These are phyloP conservation scores for Aureobasidium musti DNA, from an alignment of 2,329 filamentous ascomycete genomes.

Conservation along the genomic window DNA sequence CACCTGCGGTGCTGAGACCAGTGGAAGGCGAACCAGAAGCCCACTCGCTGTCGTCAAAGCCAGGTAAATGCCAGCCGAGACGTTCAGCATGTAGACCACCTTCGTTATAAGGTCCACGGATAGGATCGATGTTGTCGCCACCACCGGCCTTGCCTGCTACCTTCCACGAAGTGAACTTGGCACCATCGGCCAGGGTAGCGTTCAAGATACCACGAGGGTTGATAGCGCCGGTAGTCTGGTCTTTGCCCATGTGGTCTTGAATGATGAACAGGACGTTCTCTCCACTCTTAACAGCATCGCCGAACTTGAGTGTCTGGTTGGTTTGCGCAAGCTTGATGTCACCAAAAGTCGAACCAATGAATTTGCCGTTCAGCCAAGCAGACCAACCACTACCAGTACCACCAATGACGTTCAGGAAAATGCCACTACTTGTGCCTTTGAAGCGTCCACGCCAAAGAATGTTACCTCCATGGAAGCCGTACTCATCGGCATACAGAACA, in stretches of 20 bases:
- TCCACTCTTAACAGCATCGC: constrained; percentile 47
- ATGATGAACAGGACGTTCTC: constrained; percentile 57
- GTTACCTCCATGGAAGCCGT: constrained; percentile 47
- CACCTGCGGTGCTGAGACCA: constrained; percentile 50
- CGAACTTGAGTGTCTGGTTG: constrained; percentile 53
- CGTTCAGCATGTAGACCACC: constrained; percentile 61
- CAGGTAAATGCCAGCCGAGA: constrained; percentile 61
- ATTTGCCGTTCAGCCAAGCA: constrained; percentile 59
- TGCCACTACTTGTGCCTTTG: constrained; percentile 43
- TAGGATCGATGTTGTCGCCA: constrained; percentile 55
- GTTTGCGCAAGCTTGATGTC: constrained; percentile 47
- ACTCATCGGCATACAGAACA: constrained; percentile 47
- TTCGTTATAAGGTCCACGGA: constrained; percentile 60
- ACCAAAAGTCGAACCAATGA: constrained; percentile 59
- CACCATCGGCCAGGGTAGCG: constrained; percentile 53
- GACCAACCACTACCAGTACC: constrained; percentile 58
- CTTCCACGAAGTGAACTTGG: constrained; percentile 57
- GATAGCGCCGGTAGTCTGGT: constrained; percentile 53
- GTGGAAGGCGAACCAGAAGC: constrained; percentile 46
- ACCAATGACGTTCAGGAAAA: constrained; percentile 53
- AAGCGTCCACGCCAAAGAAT: constrained; percentile 49
- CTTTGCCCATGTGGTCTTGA: constrained; percentile 63
- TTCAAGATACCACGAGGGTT: constrained; percentile 57
- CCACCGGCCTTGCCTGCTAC: constrained; percentile 60
- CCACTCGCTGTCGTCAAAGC: constrained; percentile 49